phyloP scores from a whole-genome alignment of 106 monocot genomes.

The Dendrobium chrysotoxum region DNA sequence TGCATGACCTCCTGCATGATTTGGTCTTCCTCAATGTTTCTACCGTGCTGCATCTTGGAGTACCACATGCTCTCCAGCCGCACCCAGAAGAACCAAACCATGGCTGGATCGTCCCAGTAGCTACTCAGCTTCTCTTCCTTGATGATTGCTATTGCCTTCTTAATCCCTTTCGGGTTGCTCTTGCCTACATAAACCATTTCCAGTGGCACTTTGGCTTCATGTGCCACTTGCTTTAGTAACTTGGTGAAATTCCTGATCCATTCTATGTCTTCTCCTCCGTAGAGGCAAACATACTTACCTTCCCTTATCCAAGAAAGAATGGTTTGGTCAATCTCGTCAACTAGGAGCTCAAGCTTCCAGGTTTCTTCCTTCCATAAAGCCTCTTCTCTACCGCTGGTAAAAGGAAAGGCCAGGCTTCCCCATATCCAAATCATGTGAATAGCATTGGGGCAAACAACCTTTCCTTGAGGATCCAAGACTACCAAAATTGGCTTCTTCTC shows the following conservation, averaged over 20 bases:
- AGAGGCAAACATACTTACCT: slow-evolving; percentile 49
- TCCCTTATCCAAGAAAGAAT: slow-evolving; percentile 46
- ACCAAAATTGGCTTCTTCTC: slow-evolving; percentile 74
- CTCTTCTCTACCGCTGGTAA: slow-evolving; percentile 61
- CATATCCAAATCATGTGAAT: slow-evolving; percentile 90
- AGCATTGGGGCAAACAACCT: slow-evolving; percentile 67
- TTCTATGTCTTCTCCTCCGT: slow-evolving; percentile 74
- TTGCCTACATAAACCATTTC: slow-evolving; percentile 89
- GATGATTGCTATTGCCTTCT: slow-evolving; percentile 24
- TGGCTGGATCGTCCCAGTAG: slow-evolving; percentile 52
- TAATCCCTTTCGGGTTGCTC: slow-evolving; percentile 74
- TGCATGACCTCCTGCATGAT: slow-evolving; percentile 74
- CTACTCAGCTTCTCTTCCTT: slow-evolving; percentile 50
- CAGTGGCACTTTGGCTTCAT: slow-evolving; percentile 38
- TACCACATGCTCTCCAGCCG: slow-evolving; percentile 85
- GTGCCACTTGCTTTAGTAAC: slow-evolving; percentile 21
- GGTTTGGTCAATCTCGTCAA: slow-evolving; percentile 66
- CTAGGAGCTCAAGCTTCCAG: slow-evolving; percentile 66
- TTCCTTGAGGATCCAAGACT: slow-evolving; percentile 70
- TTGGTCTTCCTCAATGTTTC: slow-evolving; percentile 38
- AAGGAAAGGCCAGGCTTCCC: slow-evolving; percentile 77
- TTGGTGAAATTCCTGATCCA: slow-evolving; percentile 76
- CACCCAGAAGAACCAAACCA: slow-evolving; percentile 92
- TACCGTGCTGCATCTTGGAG: slow-evolving; percentile 69
- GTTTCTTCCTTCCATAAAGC: slow-evolving; percentile 80